Conservation (phyloP, 1,284 basidiomycete genomes). For the Cystobasidium sp. region DNA sequence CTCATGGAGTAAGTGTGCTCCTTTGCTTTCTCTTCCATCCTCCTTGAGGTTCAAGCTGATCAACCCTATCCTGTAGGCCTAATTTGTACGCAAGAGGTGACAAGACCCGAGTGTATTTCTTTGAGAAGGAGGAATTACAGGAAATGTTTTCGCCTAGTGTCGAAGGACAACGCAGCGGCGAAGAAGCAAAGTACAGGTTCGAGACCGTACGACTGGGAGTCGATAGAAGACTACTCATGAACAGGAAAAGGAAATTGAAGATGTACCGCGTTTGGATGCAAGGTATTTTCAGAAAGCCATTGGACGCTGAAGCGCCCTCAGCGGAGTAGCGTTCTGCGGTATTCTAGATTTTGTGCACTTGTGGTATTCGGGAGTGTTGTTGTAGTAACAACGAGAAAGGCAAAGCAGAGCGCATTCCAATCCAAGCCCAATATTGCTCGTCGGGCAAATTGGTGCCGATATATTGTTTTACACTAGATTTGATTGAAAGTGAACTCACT, state of each 20-base stretch:
- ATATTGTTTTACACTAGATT: too few species aligned
- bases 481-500: too few species aligned
- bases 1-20: slow-evolving; percentile 69
- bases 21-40: not conserved
- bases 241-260: slow-evolving; percentile 86
- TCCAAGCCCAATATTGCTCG: too few species aligned
- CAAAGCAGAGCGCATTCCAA: too few species aligned
- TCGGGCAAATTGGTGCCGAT: too few species aligned
- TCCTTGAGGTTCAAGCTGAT: not conserved
- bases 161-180: not conserved
- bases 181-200: slow-evolving; percentile 60
- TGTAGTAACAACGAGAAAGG: too few species aligned
- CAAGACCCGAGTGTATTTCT: slow-evolving; percentile 95
- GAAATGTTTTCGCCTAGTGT: slow-evolving; percentile 32
- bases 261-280: slow-evolving; percentile 73
- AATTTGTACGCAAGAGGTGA: slow-evolving; percentile 92
- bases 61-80: slow-evolving; percentile 55
- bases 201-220: slow-evolving; percentile 75
- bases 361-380: not conserved
- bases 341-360: not conserved
- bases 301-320: not conserved
- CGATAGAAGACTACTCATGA: slow-evolving; percentile 86
- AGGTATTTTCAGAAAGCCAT: slow-evolving; percentile 45
- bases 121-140: slow-evolving; percentile 70
- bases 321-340: not conserved